Percentiles rank a stretch among this genome's conserved stretches.
Conservation (phyloP, 352 stramenopile genomes). For the Globisporangium orthogonon region DNA sequence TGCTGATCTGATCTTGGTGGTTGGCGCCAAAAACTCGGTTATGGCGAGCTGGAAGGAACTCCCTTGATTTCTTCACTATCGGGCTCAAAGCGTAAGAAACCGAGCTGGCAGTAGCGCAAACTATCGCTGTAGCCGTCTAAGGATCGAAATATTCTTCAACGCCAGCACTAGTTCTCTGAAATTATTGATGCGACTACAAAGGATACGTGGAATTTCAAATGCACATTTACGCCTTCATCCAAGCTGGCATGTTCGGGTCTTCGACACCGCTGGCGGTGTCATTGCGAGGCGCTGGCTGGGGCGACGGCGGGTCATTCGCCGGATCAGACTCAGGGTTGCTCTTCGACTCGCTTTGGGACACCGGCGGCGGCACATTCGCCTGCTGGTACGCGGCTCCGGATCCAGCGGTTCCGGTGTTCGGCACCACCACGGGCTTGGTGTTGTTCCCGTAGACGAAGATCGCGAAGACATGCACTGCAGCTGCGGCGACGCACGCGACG, state of each 20-base stretch:
- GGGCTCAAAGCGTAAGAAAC: too few relatives aligned
- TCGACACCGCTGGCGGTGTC: background rate
- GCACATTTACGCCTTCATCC: slow-evolving; percentile 12
- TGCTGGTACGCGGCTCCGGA: slow-evolving; percentile 1
- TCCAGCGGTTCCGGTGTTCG: background rate
- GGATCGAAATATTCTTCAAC: too few relatives aligned
- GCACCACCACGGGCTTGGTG: slow-evolving; percentile 14
- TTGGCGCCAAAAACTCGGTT: too few relatives aligned
- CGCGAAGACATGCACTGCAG: slow-evolving; percentile 31
- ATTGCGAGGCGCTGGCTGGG: background rate
- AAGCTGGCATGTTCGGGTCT: slow-evolving; percentile 8
- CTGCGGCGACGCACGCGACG: slow-evolving; percentile 38
- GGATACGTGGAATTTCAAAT: too few relatives aligned
- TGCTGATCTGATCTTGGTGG: too few relatives aligned
- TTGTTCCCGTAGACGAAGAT: slow-evolving; percentile 55
- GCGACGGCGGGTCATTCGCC: background rate
- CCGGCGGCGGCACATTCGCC: slow-evolving; percentile 1
- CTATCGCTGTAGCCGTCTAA: too few relatives aligned
- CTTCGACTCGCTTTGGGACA: background rate
- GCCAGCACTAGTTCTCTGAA: too few relatives aligned
- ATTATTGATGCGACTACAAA: too few relatives aligned
- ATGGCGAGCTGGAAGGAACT: too few relatives aligned
- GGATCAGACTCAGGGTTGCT: slow-evolving; percentile 6
- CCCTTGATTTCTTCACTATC: too few relatives aligned
- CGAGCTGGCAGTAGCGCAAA: too few relatives aligned